Evolutionary conservation across 2,329 filamentous ascomycete genomes (phyloP), one percentile per base, ranked within the genome.

Genomic region (Pseudocercospora eumusae): DNA sequence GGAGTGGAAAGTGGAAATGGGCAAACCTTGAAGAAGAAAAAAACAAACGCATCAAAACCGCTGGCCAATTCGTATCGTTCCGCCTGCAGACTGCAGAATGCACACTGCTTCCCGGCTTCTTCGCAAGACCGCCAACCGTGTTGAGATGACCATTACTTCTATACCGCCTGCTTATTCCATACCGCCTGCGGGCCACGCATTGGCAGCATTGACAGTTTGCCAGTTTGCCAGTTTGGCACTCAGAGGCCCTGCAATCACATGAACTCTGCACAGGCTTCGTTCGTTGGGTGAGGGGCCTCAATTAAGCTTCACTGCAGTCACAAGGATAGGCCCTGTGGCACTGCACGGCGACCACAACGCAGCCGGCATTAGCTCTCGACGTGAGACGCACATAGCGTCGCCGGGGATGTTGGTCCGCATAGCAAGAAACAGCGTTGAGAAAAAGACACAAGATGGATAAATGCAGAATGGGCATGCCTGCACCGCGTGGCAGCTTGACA

Each of bases 401-500:
- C 20, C 55, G 62, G 62, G 58, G 52, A 56, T 15, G 50, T 27
- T 56, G 42, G 36, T 45, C 53, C 53, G 59, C 44, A 40, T 4
- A 33, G 50, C 62, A 57, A 56, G 42, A 58, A 57, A 60, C 40
- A 56, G 50, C 50, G 57, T 59, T 54, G 65, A 60, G 65, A 60
- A 57, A 53, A 53, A 33, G 40, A 57, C 59, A 60, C 65, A 61
- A 63, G 50, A 63, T 63, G 61, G 61, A 57, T 56, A 44, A 52
- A 40, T 63, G 61, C 57, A 57, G 57, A 56, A 53, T 36, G 52
- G 63, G 56, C 52, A 66, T 66, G 64, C 66, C 60, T 64, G 59
- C 59, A 58, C 59, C 64, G 63, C 66, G 65, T 66, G 66, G 64
- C 64, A 60, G 53, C 57, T 63, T 67, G 65, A 68, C 66, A 66